Conservation (phyloP, 202 grass and related monocot genomes). For the Bolboschoenoplectus hybrid region DNA sequence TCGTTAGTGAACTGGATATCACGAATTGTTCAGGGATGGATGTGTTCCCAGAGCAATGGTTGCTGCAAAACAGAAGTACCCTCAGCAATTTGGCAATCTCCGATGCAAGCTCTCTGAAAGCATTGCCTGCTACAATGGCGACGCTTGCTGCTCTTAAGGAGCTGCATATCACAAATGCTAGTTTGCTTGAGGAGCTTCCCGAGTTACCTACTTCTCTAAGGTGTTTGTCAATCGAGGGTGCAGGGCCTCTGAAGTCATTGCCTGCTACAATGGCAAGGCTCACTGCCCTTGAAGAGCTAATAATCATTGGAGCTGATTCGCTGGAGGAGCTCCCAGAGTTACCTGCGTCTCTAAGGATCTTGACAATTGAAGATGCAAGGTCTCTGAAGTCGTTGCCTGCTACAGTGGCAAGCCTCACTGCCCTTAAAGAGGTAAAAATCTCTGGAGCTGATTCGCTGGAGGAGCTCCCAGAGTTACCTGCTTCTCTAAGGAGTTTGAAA, state of each 20-base stretch:
- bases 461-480: background rate
- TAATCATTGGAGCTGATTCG: too few relatives aligned
- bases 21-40: background rate
- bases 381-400: background rate
- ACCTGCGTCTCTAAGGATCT: background rate
- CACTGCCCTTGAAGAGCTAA: background rate
- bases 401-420: too few relatives aligned
- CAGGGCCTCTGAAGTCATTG: background rate
- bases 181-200: background rate
- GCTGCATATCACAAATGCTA: background rate
- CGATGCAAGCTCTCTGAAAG: background rate
- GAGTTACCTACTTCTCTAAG: background rate
- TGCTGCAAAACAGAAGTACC: background rate
- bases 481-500: background rate
- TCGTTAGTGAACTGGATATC: fast-evolving
- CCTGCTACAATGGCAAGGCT: background rate
- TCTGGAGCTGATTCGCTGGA: background rate
- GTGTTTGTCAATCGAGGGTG: background rate
- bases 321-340: too few relatives aligned
- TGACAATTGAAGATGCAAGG: too few relatives aligned
- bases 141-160: background rate
- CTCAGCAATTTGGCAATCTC: background rate
- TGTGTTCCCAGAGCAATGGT: background rate
- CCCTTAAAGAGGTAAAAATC: too few relatives aligned
- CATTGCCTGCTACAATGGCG: background rate